Percentiles rank a stretch among this genome's conserved stretches.
Evolutionary conservation across 2,329 filamentous ascomycete genomes (phyloP).

Genomic region (Aspergillus melleus): DNA sequence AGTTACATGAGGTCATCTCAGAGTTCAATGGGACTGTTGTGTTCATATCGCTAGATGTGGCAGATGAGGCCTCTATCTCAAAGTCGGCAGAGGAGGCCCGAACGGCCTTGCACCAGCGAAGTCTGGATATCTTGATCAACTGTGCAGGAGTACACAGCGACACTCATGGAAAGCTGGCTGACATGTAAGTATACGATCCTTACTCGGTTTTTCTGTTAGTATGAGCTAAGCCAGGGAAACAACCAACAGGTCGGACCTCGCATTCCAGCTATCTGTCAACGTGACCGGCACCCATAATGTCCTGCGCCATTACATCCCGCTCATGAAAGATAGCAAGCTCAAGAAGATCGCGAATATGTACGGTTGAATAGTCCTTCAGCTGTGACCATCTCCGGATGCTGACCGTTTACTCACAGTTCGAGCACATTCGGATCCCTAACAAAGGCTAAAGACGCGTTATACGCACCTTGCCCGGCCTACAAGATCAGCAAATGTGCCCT

Average conservation of each 20-base stretch:
- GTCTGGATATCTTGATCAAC: slow-evolving; percentile 45
- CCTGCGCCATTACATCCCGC: slow-evolving; percentile 1
- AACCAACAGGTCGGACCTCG: slow-evolving; percentile 6
- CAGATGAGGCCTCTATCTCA: slow-evolving; percentile 29
- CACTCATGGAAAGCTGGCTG: not conserved
- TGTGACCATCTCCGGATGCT: not conserved
- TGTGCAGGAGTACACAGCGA: slow-evolving; percentile 33
- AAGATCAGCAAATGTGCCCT: slow-evolving; percentile 52
- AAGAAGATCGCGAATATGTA: slow-evolving; percentile 14
- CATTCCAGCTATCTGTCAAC: slow-evolving; percentile 8
- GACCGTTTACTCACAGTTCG: not conserved
- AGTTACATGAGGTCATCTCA: slow-evolving; percentile 31
- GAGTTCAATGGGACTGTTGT: slow-evolving; percentile 30
- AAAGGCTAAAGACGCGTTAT: not conserved
- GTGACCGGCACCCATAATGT: slow-evolving; percentile 10
- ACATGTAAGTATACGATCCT: not conserved
- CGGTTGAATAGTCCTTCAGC: not conserved
- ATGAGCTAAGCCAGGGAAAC: not conserved
- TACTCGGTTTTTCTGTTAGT: no score
- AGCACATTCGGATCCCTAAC: slow-evolving; percentile 7
- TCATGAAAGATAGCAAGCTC: not conserved
- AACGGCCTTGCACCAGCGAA: slow-evolving; percentile 26
- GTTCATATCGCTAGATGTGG: slow-evolving; percentile 37
- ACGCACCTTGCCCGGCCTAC: slow-evolving; percentile 38
- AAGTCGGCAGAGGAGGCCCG: slow-evolving; percentile 30